Percentiles rank a stretch among this genome's conserved stretches.
Evolutionary conservation across 441 rosid genomes (phyloP).

Genomic region (Breynia disticha): DNA sequence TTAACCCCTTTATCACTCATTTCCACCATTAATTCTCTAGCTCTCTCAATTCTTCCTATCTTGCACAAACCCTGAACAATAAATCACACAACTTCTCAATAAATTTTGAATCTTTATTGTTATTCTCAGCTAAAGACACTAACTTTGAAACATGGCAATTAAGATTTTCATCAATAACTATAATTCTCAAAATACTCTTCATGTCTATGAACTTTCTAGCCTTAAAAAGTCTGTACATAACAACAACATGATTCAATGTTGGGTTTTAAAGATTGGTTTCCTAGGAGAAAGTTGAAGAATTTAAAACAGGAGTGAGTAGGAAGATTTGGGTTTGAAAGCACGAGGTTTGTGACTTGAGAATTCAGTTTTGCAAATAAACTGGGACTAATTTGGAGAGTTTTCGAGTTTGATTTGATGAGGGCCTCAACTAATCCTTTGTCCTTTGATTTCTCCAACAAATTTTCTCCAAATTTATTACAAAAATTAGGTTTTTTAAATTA

Average conservation of each 20-base stretch:
- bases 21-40: conserved; percentile 41
- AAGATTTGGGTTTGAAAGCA: conserved; percentile 44
- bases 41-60: conserved; percentile 49
- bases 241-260: conserved; percentile 45
- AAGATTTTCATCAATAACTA: conserved; percentile 31
- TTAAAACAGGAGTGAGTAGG: conserved; percentile 39
- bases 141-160: conserved; percentile 28
- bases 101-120: conserved; percentile 25
- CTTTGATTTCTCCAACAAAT: no score
- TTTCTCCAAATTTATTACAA: no score
- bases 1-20: conserved; percentile 41
- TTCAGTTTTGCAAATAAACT: conserved; percentile 43
- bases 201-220: conserved; percentile 40
- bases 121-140: conserved; percentile 25
- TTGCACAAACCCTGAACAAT: conserved; percentile 63
- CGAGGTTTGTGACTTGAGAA: conserved; percentile 36
- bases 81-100: conserved; percentile 48
- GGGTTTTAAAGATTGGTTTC: conserved; percentile 35
- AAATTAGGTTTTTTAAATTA: no score
- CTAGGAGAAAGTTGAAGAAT: conserved; percentile 48
- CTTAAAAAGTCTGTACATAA: conserved; percentile 39
- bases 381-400: conserved; percentile 29
- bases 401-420: conserved; percentile 23
- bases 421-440: conserved; percentile 22
- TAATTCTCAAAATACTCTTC: conserved; percentile 33